Evolutionary conservation across 768 basidiomycete species (phyloP).

Genomic region (Mycena haematopus): DNA sequence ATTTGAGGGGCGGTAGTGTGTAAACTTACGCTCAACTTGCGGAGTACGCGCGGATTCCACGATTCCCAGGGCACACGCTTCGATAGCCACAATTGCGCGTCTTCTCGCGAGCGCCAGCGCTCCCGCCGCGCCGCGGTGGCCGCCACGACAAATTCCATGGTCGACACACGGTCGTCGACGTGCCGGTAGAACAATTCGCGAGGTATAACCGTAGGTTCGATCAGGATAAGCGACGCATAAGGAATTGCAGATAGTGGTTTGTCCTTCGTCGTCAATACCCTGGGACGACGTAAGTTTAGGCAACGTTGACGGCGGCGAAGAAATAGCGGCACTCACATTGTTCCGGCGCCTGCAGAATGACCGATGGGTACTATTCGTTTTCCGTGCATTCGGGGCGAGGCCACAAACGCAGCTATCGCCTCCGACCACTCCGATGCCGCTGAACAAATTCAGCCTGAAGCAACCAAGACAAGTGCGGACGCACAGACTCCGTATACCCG

Average conservation of each 20-base stretch:
- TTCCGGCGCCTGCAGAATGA: conserved; percentile 52
- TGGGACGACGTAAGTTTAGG: conserved; percentile 24
- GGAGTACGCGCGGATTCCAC: conserved; percentile 51
- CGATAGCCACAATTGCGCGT: conserved; percentile 50
- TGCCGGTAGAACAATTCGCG: conserved; percentile 44
- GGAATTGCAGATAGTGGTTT: conserved; percentile 37
- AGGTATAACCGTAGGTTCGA: conserved; percentile 52
- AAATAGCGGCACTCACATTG: conserved; percentile 40
- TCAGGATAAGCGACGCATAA: conserved; percentile 46
- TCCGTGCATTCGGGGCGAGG: conserved; percentile 39
- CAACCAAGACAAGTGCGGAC: background rate
- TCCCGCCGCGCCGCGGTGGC: conserved; percentile 46
- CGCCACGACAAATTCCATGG: conserved; percentile 45
- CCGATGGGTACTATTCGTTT: conserved; percentile 48
- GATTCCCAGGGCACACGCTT: conserved; percentile 51
- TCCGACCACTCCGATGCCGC: conserved; percentile 47
- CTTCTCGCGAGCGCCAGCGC: conserved; percentile 47
- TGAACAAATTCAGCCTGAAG: conserved; percentile 16
- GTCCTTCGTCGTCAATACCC: conserved; percentile 46
- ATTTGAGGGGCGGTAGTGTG: no score
- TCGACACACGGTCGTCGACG: conserved; percentile 44
- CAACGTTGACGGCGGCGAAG: background rate
- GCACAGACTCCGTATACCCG: conserved; percentile 44
- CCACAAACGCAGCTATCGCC: conserved; percentile 43
- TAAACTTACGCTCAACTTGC: conserved; percentile 44